These are phyloP conservation scores for Penicillium sp. DNA, from an alignment of 2,329 filamentous ascomycete species.

Conservation along the genomic window DNA sequence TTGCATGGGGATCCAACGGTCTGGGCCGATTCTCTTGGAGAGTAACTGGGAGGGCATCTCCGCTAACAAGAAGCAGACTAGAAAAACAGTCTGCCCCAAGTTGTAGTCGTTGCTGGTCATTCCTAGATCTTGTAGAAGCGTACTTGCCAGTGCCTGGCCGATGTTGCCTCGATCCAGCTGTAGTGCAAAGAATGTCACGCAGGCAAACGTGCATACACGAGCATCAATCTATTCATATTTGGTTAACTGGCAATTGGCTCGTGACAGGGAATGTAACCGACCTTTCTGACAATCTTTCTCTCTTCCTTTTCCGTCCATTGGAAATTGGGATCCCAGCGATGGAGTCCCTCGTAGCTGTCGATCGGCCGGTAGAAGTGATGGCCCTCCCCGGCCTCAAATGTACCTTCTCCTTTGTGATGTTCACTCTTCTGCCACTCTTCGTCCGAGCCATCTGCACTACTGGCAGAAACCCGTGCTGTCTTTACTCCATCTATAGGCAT, in stretches of 20 bases:
- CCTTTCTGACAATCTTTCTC: slow-evolving; percentile 31
- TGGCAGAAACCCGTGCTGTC: not conserved
- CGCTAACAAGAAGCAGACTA: slow-evolving; percentile 33
- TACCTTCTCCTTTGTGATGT: not conserved
- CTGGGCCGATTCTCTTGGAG: slow-evolving; percentile 46
- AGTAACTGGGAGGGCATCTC: slow-evolving; percentile 59
- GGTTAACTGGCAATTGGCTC: not conserved
- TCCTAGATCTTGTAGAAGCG: slow-evolving; percentile 48
- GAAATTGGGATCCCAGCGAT: slow-evolving; percentile 42
- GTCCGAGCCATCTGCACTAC: not conserved
- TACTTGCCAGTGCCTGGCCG: slow-evolving; percentile 55
- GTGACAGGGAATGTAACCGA: not conserved
- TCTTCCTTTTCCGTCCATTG: slow-evolving; percentile 40
- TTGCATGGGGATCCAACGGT: slow-evolving; percentile 52
- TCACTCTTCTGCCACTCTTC: not conserved
- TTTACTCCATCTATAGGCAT: not conserved
- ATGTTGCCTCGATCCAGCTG: slow-evolving; percentile 61
- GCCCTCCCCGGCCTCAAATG: not conserved
- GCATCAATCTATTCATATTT: slow-evolving; percentile 27
- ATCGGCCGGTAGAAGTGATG: slow-evolving; percentile 2
- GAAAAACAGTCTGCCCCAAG: slow-evolving; percentile 29
- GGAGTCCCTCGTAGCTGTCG: slow-evolving; percentile 42
- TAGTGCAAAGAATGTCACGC: slow-evolving; percentile 60
- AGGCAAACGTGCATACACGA: slow-evolving; percentile 36
- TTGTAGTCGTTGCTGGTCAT: slow-evolving; percentile 45